Percentiles rank a stretch among this genome's conserved stretches.
Evolutionary conservation across 2,329 filamentous ascomycete species (phyloP).

Genomic region (Hypoxylon sp.): DNA sequence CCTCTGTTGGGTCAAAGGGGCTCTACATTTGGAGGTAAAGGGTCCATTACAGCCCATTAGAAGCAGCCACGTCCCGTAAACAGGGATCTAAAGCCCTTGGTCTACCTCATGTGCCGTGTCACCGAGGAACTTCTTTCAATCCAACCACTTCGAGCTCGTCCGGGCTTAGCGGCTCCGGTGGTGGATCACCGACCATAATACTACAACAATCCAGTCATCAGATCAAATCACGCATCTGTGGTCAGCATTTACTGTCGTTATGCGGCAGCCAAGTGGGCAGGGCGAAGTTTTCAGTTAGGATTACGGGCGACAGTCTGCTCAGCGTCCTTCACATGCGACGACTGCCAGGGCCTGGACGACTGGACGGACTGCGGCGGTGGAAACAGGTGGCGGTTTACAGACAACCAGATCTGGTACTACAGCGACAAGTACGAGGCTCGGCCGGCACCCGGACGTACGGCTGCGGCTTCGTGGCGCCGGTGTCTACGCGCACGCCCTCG

Average conservation of each 20-base stretch:
- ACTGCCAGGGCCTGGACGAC: constrained; percentile 1
- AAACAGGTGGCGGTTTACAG: constrained; percentile 1
- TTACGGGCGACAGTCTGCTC: constrained; percentile 6
- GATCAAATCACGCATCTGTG: constrained; percentile 26
- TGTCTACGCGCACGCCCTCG: neutral
- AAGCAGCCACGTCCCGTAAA: constrained; percentile 3
- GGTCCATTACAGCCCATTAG: constrained; percentile 1
- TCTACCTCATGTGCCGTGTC: neutral
- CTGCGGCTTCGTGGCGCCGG: neutral
- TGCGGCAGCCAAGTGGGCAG: constrained; percentile 5
- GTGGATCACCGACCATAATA: neutral
- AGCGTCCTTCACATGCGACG: neutral
- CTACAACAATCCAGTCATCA: constrained; percentile 21
- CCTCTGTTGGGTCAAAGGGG: constrained; percentile 6
- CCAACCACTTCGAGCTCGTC: constrained; percentile 9
- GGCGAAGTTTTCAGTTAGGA: constrained; percentile 29
- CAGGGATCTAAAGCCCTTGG: constrained; percentile 7
- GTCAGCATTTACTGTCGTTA: neutral
- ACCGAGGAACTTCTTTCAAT: constrained; percentile 6
- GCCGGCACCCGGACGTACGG: neutral
- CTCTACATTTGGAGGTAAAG: constrained; percentile 10
- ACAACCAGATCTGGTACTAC: neutral
- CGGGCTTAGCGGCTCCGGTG: neutral
- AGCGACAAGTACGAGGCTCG: neutral
- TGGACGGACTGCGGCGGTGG: constrained; percentile 1